A percentile compares a stretch with the other conserved stretches of the same genome.
These are phyloP conservation scores for Moniliella sp. DNA, from an alignment of 1,284 basidiomycete genomes.

Conservation along the genomic window DNA sequence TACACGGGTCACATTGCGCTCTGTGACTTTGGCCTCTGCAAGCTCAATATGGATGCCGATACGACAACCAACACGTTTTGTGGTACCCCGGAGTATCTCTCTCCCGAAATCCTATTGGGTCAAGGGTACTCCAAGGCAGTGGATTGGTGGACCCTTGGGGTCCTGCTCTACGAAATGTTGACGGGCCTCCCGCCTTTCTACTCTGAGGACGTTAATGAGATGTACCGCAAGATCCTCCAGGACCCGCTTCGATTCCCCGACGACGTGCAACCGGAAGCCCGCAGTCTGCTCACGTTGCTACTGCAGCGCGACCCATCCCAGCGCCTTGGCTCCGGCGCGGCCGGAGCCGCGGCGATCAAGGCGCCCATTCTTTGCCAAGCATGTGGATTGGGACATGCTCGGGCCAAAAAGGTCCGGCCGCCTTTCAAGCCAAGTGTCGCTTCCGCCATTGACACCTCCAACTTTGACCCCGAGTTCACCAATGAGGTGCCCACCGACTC, in stretches of 20 bases:
- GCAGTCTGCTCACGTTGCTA: slow-evolving; percentile 64
- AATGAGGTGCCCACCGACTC: slow-evolving; percentile 26
- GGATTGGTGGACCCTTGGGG: slow-evolving; percentile 98
- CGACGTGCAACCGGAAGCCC: slow-evolving; percentile 69
- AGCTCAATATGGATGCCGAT: slow-evolving; percentile 90
- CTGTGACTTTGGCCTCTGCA: slow-evolving; percentile 93
- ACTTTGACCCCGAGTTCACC: slow-evolving; percentile 34
- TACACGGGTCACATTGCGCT: slow-evolving; percentile 93
- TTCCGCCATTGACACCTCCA: slow-evolving; percentile 29
- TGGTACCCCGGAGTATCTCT: slow-evolving; percentile 77
- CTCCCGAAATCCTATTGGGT: slow-evolving; percentile 72
- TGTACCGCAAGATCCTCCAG: slow-evolving; percentile 77
- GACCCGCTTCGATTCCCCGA: slow-evolving; percentile 82
- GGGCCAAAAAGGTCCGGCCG: slow-evolving; percentile 81
- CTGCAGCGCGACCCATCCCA: slow-evolving; percentile 68
- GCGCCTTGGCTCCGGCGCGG: slow-evolving; percentile 51
- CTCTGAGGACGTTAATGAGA: slow-evolving; percentile 83
- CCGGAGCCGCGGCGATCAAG: slow-evolving; percentile 90
- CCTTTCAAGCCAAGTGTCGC: slow-evolving; percentile 84
- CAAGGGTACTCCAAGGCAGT: slow-evolving; percentile 97
- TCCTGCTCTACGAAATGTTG: slow-evolving; percentile 94
- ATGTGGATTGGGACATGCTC: slow-evolving; percentile 75
- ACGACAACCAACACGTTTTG: slow-evolving; percentile 98
- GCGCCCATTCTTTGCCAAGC: slow-evolving; percentile 78
- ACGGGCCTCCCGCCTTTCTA: slow-evolving; percentile 89